Evolutionary conservation across 1,284 basidiomycete genomes (phyloP), one percentile per base, ranked within the genome.

Genomic region (Tranzscheliella williamsii): DNA sequence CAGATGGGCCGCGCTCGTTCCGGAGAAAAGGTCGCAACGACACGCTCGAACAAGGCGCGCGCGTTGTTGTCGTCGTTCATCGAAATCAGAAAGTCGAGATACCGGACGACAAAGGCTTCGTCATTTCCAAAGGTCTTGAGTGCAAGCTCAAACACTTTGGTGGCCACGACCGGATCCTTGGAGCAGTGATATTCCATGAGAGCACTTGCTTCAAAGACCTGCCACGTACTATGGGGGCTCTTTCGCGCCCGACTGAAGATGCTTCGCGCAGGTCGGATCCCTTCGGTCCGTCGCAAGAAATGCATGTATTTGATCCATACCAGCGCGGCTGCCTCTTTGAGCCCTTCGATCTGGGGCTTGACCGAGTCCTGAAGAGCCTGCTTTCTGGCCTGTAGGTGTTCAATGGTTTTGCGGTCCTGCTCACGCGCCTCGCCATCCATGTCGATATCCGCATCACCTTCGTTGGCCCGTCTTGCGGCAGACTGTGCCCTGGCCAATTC

Each of bases 31-130:
- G 84, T 87, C 5, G 83, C 82, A 27, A 92, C 87, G 11, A 89
- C 86, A 33, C 90, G 85, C 78, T 98, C 94, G 74, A 99, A 97
- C 21, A 98, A 81, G 0, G 94, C 93, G 34, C 94, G 86, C 1
- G 93, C 94, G 80, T 98, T 93, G 75, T 87, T 91, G 71, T 93
- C 89, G 78, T 98, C 94, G 76, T 98, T 97, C 80, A 95, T 85
- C 16, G 87, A 88, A 63, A 98, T 89, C 62, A 98, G 81, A 82
- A 95, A 98, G 24, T 87, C 86, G 31, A 99, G 84, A 80, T 97
- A 96, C 43, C 87, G 85, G 48, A 90, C 80, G 9, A 95, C 90
- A 67, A 87, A 96, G 0, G 71, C 67, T 47, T 70, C 85, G 62
- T 96, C 90, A 22, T 88, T 85, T 4, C 85, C 84, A 76, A 91